Conservation (phyloP, 2,329 filamentous ascomycete genomes). For the Sporothrix curviconia region DNA sequence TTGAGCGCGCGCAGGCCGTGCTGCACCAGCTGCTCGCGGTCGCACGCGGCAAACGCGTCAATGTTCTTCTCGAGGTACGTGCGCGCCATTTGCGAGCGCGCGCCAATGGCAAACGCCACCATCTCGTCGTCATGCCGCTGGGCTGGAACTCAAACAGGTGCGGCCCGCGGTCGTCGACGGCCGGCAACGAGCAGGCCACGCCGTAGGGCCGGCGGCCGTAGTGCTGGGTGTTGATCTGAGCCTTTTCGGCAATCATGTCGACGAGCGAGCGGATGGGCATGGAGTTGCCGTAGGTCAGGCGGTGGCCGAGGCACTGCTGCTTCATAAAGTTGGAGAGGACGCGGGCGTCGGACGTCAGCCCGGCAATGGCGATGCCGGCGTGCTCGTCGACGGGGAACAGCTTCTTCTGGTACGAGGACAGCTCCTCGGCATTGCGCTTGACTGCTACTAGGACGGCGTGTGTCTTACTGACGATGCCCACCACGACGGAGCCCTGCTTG, state of each 20-base stretch:
- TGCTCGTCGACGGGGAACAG: conserved; percentile 95
- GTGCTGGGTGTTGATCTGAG: conserved; percentile 95
- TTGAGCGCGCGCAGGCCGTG: conserved; percentile 89
- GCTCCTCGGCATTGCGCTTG: conserved; percentile 98
- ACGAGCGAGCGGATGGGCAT: conserved; percentile 88
- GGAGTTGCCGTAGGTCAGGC: conserved; percentile 89
- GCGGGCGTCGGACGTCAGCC: conserved; percentile 93
- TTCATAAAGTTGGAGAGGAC: conserved; percentile 99
- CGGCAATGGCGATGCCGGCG: conserved; percentile 89
- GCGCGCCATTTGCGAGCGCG: conserved; percentile 91
- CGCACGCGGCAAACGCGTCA: conserved; percentile 70
- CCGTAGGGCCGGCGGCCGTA: conserved; percentile 96
- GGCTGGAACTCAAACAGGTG: conserved; percentile 99
- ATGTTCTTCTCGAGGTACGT: conserved; percentile 94
- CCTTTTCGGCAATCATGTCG: conserved; percentile 87
- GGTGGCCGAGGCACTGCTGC: conserved; percentile 92
- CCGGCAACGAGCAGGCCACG: conserved; percentile 89
- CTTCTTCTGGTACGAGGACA: conserved; percentile 99
- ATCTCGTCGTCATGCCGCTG: conserved; percentile 96
- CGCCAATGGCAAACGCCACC: conserved; percentile 91
- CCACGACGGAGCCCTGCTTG: conserved; percentile 97
- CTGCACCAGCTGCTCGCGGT: conserved; percentile 77
- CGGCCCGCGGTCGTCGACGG: conserved; percentile 85
- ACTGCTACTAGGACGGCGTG: conserved; percentile 92
- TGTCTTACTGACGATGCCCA: conserved; percentile 95